Evolutionary conservation across 352 stramenopile genomes (phyloP).

Genomic region (Phytophthora sojae): DNA sequence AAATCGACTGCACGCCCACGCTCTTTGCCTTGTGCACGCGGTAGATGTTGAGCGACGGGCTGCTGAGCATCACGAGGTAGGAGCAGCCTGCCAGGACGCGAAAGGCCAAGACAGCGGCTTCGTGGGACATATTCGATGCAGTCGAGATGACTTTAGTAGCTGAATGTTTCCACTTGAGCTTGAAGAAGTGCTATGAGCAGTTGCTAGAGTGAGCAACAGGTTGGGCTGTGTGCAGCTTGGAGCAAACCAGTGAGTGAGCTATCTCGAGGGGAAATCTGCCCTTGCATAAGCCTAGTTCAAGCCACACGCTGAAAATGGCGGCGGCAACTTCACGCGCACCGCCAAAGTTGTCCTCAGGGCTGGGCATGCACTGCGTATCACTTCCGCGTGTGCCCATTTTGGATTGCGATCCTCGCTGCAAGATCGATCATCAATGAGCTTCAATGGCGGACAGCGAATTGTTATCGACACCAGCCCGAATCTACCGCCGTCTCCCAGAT

Average conservation of each 20-base stretch:
- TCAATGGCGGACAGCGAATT: not conserved
- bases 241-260: not conserved
- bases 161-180: not conserved
- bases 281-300: not conserved
- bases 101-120: conserved; percentile 22
- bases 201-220: not conserved
- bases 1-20: conserved; percentile 51
- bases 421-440: not conserved
- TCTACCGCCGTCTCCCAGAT: too few relatives aligned
- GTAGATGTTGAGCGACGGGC: conserved; percentile 52
- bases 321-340: not conserved
- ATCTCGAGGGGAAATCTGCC: not conserved
- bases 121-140: conserved; percentile 30
- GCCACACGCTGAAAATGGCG: not conserved
- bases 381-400: not conserved
- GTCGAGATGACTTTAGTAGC: not conserved
- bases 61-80: conserved; percentile 44
- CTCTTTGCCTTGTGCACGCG: conserved; percentile 44
- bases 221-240: not conserved
- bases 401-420: not conserved
- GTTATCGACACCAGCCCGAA: too few relatives aligned
- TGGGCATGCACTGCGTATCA: not conserved
- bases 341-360: not conserved
- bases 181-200: not conserved
- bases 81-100: conserved; percentile 33